These are phyloP conservation scores for Penicillium psychrosexuale DNA, from an alignment of 2,329 filamentous ascomycete genomes.

Conservation along the genomic window DNA sequence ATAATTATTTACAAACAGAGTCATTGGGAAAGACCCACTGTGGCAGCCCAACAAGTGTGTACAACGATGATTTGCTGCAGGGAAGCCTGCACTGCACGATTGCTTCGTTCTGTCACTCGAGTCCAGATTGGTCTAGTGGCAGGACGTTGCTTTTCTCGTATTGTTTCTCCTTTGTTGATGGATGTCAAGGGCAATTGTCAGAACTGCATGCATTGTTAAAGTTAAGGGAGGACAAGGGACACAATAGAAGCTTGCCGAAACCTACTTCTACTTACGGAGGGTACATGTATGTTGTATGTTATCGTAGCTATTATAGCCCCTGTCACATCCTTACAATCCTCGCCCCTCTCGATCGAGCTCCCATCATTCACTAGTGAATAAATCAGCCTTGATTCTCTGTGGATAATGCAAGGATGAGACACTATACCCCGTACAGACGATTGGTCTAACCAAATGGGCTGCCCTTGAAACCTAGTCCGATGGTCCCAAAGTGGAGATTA, in stretches of 20 bases:
- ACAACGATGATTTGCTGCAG: constrained; percentile 27
- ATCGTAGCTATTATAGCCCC: neutral
- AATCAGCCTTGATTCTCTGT: neutral
- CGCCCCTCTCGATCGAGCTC: neutral
- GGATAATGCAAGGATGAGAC: constrained; percentile 23
- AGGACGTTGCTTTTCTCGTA: neutral
- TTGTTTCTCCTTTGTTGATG: neutral
- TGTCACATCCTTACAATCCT: neutral
- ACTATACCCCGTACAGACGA: constrained; percentile 10
- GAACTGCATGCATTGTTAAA: neutral
- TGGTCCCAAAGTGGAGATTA: constrained; percentile 1
- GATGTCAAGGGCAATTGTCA: neutral
- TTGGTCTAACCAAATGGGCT: constrained; percentile 17
- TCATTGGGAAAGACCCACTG: constrained; percentile 19
- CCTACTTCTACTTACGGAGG: neutral
- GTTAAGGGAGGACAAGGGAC: neutral
- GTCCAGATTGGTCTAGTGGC: constrained; percentile 16
- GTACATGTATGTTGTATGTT: too few relatives aligned
- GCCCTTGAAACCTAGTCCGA: neutral
- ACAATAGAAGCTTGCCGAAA: neutral
- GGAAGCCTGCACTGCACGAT: constrained; percentile 14
- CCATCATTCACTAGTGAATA: neutral
- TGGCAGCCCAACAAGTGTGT: constrained; percentile 23
- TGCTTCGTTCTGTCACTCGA: constrained; percentile 18
- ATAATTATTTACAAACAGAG: constrained; percentile 15